Evolutionary conservation across 2,329 filamentous ascomycete species (phyloP).

Genomic region (Podosphaera fusca): DNA sequence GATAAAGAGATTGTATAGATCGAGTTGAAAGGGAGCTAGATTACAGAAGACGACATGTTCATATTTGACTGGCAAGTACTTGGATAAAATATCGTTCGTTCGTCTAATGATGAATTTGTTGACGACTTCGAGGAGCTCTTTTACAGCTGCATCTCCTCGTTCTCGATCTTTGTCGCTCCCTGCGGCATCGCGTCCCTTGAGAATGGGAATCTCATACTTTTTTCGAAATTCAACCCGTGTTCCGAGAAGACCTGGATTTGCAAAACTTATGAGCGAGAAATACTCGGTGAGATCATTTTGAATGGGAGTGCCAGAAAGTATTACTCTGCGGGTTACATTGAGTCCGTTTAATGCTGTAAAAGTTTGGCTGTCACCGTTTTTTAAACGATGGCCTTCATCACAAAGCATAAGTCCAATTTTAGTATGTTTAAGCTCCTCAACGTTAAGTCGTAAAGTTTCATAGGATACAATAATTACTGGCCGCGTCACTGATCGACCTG

Average conservation of each 20-base stretch:
- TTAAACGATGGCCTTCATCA: constrained; percentile 87
- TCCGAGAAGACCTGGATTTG: constrained; percentile 78
- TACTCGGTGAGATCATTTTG: constrained; percentile 98
- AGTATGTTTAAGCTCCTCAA: constrained; percentile 70
- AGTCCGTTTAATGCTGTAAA: constrained; percentile 78
- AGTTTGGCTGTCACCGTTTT: constrained; percentile 90
- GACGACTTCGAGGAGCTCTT: constrained; percentile 60
- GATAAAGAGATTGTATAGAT: constrained; percentile 93
- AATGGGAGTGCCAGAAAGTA: constrained; percentile 88
- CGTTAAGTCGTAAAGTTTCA: constrained; percentile 78
- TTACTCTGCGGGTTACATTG: constrained; percentile 78
- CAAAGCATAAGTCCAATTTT: constrained; percentile 84
- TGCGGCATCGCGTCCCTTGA: constrained; percentile 74
- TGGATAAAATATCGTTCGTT: constrained; percentile 93
- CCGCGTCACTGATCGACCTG: constrained; percentile 67
- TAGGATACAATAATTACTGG: constrained; percentile 96
- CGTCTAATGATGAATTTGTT: constrained; percentile 98
- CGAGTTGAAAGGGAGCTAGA: constrained; percentile 73
- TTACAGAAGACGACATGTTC: constrained; percentile 98
- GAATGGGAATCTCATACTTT: constrained; percentile 76
- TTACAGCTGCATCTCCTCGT: constrained; percentile 62
- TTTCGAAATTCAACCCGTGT: constrained; percentile 83
- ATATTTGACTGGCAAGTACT: constrained; percentile 95
- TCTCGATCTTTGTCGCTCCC: constrained; percentile 63
- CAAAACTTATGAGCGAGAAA: constrained; percentile 86